These are phyloP conservation scores for Ceratobasidium sp. DNA, from an alignment of 1,284 basidiomycete species.

Conservation along the genomic window DNA sequence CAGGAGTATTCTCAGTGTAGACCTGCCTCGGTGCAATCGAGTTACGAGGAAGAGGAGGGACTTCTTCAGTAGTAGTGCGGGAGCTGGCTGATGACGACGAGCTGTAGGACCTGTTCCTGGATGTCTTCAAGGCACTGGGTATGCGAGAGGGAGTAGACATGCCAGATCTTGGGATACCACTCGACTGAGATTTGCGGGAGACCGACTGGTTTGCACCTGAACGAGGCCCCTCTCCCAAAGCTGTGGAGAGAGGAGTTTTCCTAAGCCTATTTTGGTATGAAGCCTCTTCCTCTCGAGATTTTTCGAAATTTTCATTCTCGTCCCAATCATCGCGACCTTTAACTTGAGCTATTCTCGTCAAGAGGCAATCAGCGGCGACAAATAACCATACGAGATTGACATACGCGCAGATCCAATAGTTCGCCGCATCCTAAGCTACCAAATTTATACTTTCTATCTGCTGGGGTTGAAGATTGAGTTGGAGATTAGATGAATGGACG, in stretches of 20 bases:
- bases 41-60: slow-evolving; percentile 20
- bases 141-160: neutral
- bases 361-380: neutral
- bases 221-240: neutral
- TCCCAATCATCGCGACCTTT: neutral
- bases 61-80: neutral
- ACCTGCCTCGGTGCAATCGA: neutral
- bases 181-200: neutral
- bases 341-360: neutral
- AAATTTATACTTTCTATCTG: too few species aligned
- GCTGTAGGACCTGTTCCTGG: slow-evolving; percentile 18
- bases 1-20: neutral
- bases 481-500: too few species aligned
- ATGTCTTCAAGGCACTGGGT: slow-evolving; percentile 12
- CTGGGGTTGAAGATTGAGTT: too few species aligned
- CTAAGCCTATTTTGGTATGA: neutral
- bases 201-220: neutral
- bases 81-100: slow-evolving; percentile 19
- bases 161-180: slow-evolving; percentile 21
- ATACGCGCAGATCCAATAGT: slow-evolving; percentile 1
- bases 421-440: slow-evolving; percentile 1
- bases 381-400: neutral
- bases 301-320: neutral
- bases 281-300: slow-evolving; percentile 11
- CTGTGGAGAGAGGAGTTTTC: neutral